Base-by-base conservation (phyloP, 2,329 filamentous ascomycete species). In the Cladophialophora immunda region DNA sequence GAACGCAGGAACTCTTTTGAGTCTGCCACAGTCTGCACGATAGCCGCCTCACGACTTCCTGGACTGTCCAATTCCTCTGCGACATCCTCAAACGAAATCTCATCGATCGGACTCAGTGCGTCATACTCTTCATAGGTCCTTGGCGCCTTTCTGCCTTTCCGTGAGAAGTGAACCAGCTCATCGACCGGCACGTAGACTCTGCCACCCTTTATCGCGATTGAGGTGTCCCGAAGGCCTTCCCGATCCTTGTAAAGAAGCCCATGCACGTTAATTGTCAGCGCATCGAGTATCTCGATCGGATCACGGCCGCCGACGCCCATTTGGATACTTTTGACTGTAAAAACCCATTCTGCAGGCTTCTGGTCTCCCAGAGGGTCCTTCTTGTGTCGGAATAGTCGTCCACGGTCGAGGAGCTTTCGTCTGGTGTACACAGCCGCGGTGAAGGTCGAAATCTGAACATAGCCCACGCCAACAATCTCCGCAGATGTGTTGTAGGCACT, bases 1-100 rank as follows among this genome's bases (percentile, higher is more conserved):
- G 95, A 97, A 76, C 91, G 92, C 64, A 94, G 86, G 75, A 99
- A 95, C 70, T 97, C 93, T 74, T 94, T 94, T 0, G 93, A 97
- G 75, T 97, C 94, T 0, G 94, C 94, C 0, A 97, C 91, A 0
- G 92, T 90, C 76, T 92, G 90, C 64, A 94, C 89, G 64, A 97
- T 85, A 32, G 87, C 85, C 62, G 92, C 88, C 70, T 87, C 85
- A 68, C 79, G 84, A 72, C 82, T 91, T n/a, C 88, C 89, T 8
- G 91, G 88, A 34, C 85, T 82, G 36, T 91, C 89, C 22, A 91
- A 77, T 75, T 96, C 92, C 75, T 91, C 89, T 52, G 92, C 86
- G n/a, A 93, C 85, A 74, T 91, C 89, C 38, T 86, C 85, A 65
- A 95, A 84, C 13, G 90, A 89, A 7, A 91, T 85, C 32, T 91